Percentiles rank a stretch among this genome's conserved stretches.
Conservation (phyloP, 169 alveolate genomes). For the Eimeria sp. region DNA sequence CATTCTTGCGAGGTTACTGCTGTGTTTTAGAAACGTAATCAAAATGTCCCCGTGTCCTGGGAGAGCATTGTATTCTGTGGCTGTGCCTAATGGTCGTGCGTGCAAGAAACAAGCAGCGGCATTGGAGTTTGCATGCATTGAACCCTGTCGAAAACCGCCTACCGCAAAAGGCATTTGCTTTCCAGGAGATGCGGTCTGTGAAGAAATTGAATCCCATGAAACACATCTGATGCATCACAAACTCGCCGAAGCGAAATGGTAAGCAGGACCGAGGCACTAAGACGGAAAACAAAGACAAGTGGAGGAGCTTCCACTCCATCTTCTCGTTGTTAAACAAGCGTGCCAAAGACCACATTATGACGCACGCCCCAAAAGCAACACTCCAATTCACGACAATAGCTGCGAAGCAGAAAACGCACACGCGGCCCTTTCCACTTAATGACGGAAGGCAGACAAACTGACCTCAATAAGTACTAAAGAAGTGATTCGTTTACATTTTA, state of each 20-base stretch:
- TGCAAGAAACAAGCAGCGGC: neutral
- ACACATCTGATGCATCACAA: slow-evolving; percentile 41
- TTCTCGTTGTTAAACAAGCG: slow-evolving; percentile 36
- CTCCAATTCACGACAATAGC: slow-evolving; percentile 47
- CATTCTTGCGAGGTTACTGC: neutral
- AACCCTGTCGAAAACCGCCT: neutral
- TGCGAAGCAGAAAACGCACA: slow-evolving; percentile 46
- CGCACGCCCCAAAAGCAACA: slow-evolving; percentile 41
- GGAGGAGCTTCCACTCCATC: slow-evolving; percentile 20
- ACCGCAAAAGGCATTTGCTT: slow-evolving; percentile 30
- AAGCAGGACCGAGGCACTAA: slow-evolving; percentile 43
- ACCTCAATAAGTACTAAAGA: neutral
- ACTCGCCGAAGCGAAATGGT: slow-evolving; percentile 33
- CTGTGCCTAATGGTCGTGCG: neutral
- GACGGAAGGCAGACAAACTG: neutral
- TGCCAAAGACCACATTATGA: slow-evolving; percentile 53
- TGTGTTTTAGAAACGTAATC: neutral
- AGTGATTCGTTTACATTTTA: neutral
- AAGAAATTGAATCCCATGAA: slow-evolving; percentile 59
- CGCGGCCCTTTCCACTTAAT: neutral
- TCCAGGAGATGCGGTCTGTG: slow-evolving; percentile 30
- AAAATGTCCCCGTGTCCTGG: neutral
- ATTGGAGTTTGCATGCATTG: neutral
- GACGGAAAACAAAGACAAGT: slow-evolving; percentile 23
- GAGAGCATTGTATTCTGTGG: neutral